Percentiles rank a stretch among this genome's conserved stretches.
These are phyloP conservation scores for Suzukiozyma palmioleophila DNA, from an alignment of 1,139 yeast species.

Conservation along the genomic window DNA sequence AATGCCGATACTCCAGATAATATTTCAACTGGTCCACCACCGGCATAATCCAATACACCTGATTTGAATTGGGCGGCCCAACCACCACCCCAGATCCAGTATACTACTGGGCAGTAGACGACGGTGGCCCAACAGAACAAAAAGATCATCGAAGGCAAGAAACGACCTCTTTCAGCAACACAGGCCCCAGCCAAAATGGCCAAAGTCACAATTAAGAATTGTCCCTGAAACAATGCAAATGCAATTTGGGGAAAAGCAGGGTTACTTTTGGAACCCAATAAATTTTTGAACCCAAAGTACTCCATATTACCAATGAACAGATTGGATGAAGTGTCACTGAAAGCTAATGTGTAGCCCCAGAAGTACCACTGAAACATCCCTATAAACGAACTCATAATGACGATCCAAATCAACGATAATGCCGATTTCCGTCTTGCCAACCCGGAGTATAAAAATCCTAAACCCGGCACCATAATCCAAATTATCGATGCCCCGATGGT, in stretches of 20 bases:
- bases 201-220: slow-evolving; percentile 84
- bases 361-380: slow-evolving; percentile 92
- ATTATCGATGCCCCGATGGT: slow-evolving; percentile 69
- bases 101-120: slow-evolving; percentile 89
- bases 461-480: slow-evolving; percentile 91
- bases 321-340: slow-evolving; percentile 69
- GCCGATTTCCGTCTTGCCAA: slow-evolving; percentile 90
- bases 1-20: slow-evolving; percentile 88
- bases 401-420: slow-evolving; percentile 81
- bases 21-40: slow-evolving; percentile 97
- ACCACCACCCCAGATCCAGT: slow-evolving; percentile 95
- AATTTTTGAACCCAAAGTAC: slow-evolving; percentile 74
- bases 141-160: slow-evolving; percentile 80
- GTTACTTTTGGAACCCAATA: slow-evolving; percentile 49
- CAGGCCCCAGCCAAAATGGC: slow-evolving; percentile 94
- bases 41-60: slow-evolving; percentile 95
- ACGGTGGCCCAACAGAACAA: slow-evolving; percentile 84
- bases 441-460: slow-evolving; percentile 90
- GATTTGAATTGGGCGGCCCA: slow-evolving; percentile 77
- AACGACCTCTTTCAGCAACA: slow-evolving; percentile 84
- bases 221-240: slow-evolving; percentile 83
- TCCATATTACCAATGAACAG: slow-evolving; percentile 83
- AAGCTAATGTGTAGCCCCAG: slow-evolving; percentile 95
- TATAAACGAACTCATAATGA: slow-evolving; percentile 70
- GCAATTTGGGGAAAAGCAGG: slow-evolving; percentile 73